Conservation (phyloP, 1,284 basidiomycete species). For the Fomitopsis betulina region DNA sequence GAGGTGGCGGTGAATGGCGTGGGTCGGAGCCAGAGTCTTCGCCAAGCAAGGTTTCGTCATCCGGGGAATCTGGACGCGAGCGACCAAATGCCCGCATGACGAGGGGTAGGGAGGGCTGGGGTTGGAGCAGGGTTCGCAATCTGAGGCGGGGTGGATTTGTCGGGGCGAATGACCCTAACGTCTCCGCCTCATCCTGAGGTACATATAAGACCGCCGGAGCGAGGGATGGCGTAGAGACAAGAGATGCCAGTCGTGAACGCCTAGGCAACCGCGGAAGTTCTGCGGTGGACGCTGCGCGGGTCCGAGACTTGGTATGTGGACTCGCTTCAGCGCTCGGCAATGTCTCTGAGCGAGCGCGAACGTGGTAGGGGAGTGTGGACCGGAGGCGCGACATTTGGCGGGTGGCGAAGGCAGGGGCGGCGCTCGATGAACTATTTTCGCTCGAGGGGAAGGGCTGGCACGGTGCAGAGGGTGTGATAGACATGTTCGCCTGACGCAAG, state of each 20-base stretch:
- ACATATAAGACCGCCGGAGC: slow-evolving; percentile 15
- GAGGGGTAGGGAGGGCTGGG: neutral
- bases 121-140: slow-evolving; percentile 19
- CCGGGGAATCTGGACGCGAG: neutral
- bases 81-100: slow-evolving; percentile 1
- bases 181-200: slow-evolving; percentile 15
- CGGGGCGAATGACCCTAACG: slow-evolving; percentile 26
- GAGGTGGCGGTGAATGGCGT: neutral
- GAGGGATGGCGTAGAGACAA: slow-evolving; percentile 10
- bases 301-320: neutral
- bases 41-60: neutral
- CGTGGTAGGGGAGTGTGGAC: neutral
- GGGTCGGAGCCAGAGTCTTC: slow-evolving; percentile 1
- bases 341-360: slow-evolving; percentile 4
- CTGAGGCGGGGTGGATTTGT: slow-evolving; percentile 23
- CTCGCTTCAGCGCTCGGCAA: neutral
- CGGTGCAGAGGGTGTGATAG: neutral
- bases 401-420: neutral
- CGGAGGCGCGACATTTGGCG: neutral
- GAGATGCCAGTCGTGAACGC: slow-evolving; percentile 15
- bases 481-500: neutral
- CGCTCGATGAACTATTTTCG: neutral
- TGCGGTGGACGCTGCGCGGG: slow-evolving; percentile 3
- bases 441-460: neutral
- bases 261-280: slow-evolving; percentile 1